A percentile compares a stretch with the other conserved stretches of the same genome.
phyloP scores from a whole-genome alignment of 192 early-diverging fungal genomes.

The Cetraspora pellucida region DNA sequence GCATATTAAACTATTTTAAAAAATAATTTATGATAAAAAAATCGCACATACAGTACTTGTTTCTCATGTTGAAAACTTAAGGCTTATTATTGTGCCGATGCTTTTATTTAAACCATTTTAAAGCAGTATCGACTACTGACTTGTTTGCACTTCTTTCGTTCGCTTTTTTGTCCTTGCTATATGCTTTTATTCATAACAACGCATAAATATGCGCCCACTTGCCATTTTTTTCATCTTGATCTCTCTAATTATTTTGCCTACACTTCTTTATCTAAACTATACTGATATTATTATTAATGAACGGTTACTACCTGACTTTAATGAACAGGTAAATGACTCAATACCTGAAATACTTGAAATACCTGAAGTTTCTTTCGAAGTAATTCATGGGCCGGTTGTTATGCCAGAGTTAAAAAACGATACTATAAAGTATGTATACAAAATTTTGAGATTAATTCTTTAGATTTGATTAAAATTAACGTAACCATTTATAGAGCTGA shows the following conservation, averaged over 20 bases:
- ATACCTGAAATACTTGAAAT: not conserved
- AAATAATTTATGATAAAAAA: too few species aligned
- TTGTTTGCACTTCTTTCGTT: too few species aligned
- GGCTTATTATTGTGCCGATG: too few species aligned
- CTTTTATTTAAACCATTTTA: too few species aligned
- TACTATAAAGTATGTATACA: conserved; percentile 46
- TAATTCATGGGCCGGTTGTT: conserved; percentile 39
- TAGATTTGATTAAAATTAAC: not conserved
- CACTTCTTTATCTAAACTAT: conserved; percentile 35
- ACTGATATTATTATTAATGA: conserved; percentile 5
- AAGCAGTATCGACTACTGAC: too few species aligned
- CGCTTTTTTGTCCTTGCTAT: too few species aligned
- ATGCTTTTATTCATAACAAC: not conserved
- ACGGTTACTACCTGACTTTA: not conserved
- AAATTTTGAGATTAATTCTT: not conserved
- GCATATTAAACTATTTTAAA: too few species aligned
- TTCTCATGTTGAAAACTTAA: too few species aligned
- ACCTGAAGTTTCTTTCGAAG: not conserved
- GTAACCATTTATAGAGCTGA: conserved; percentile 63
- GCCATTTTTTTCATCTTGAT: conserved; percentile 11
- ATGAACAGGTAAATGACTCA: not conserved
- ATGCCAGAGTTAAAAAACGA: conserved; percentile 50
- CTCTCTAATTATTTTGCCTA: conserved; percentile 39
- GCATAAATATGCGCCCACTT: not conserved
- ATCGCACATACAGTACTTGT: too few species aligned